phyloP scores from a whole-genome alignment of 768 basidiomycete species.

The Termitomyces sp. region DNA sequence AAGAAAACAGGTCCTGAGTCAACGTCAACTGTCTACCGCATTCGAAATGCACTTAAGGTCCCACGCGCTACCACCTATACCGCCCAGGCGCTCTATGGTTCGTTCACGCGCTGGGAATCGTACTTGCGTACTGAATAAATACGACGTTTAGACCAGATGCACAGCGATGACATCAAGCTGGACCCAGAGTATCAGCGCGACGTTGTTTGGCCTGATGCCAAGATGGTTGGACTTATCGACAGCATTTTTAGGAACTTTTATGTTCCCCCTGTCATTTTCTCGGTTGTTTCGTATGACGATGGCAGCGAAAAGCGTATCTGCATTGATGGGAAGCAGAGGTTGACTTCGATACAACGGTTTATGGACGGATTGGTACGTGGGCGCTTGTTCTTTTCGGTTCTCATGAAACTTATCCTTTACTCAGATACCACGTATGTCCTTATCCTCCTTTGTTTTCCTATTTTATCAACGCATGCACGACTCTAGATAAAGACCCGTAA shows the following conservation, averaged over 20 bases:
- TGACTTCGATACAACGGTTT: constrained; percentile 39
- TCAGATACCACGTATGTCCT: constrained; percentile 13
- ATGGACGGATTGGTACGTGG: constrained; percentile 16
- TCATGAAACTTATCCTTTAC: neutral
- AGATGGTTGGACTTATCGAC: constrained; percentile 73
- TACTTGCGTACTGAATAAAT: neutral
- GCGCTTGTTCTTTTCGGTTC: neutral
- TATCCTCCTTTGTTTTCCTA: constrained; percentile 25
- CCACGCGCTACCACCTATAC: constrained; percentile 61
- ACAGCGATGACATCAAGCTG: constrained; percentile 57
- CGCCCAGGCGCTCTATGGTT: constrained; percentile 55
- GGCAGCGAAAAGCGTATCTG: constrained; percentile 53
- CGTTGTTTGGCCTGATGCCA: constrained; percentile 74
- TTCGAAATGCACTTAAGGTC: constrained; percentile 42
- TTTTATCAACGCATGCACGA: constrained; percentile 13
- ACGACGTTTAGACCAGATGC: constrained; percentile 52
- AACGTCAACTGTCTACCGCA: constrained; percentile 18
- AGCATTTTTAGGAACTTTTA: constrained; percentile 77
- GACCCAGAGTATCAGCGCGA: constrained; percentile 80
- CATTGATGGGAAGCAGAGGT: constrained; percentile 62
- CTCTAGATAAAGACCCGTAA: constrained; percentile 17
- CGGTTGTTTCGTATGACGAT: constrained; percentile 48
- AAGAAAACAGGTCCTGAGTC: constrained; percentile 13
- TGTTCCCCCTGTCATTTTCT: constrained; percentile 70
- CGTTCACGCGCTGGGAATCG: constrained; percentile 4